Evolutionary conservation across 2,329 filamentous ascomycete species (phyloP).

Genomic region (Claviceps fusiformis): DNA sequence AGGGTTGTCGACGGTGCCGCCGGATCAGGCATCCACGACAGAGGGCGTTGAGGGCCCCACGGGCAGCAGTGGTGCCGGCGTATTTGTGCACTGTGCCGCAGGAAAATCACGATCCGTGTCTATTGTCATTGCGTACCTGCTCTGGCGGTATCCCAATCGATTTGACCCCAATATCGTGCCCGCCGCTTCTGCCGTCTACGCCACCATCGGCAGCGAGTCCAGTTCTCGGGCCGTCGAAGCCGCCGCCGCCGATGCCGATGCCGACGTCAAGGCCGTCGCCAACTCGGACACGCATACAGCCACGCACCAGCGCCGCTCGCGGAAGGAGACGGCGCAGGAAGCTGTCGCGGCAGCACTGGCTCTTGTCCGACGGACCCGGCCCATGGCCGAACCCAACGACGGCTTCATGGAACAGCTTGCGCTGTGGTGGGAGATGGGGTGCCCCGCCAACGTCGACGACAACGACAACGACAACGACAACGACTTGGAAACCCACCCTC

Average conservation of each 20-base stretch:
- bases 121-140: conserved; percentile 70
- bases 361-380: conserved; percentile 54
- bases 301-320: conserved; percentile 7
- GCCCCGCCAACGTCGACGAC: conserved; percentile 35
- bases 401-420: conserved; percentile 85
- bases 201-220: conserved; percentile 5
- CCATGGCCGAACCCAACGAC: conserved; percentile 75
- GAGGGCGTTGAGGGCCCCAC: background rate
- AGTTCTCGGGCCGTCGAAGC: background rate
- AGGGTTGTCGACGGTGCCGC: background rate
- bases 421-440: conserved; percentile 79
- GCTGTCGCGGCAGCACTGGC: conserved; percentile 51
- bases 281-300: conserved; percentile 3
- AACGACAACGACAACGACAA: conserved; percentile 15
- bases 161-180: conserved; percentile 28
- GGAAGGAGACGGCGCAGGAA: conserved; percentile 23
- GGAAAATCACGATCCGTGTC: conserved; percentile 89
- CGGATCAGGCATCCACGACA: background rate
- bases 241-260: background rate
- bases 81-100: conserved; percentile 69
- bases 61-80: conserved; percentile 16
- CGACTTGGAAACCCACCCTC: conserved; percentile 46
- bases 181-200: conserved; percentile 8
- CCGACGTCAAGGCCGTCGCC: conserved; percentile 3
- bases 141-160: conserved; percentile 48